phyloP scores from a whole-genome alignment of 768 basidiomycete species.

The Pleurotus tuoliensis region DNA sequence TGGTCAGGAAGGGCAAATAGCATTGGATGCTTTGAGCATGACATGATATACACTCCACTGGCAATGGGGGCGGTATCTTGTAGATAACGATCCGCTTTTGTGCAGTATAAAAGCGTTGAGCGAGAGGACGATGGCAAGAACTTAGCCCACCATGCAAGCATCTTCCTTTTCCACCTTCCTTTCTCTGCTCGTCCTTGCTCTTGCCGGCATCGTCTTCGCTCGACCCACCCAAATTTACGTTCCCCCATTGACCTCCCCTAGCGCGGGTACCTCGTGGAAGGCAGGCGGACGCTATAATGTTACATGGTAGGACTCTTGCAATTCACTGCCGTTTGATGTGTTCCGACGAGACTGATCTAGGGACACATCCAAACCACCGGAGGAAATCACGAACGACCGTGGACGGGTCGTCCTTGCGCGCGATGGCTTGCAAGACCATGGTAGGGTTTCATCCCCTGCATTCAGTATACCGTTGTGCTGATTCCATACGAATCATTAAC shows the following conservation, averaged over 20 bases:
- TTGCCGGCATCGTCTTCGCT: constrained; percentile 17
- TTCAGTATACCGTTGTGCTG: background rate
- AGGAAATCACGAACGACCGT: constrained; percentile 36
- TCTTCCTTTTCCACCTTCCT: constrained; percentile 14
- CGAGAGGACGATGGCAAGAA: too few relatives aligned
- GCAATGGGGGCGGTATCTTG: too few relatives aligned
- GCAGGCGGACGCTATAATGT: constrained; percentile 41
- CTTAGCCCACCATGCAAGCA: constrained; percentile 5
- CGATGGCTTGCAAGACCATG: constrained; percentile 24
- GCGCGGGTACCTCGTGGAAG: constrained; percentile 36
- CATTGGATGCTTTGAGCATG: too few relatives aligned
- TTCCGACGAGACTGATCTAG: constrained; percentile 14
- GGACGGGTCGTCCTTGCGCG: constrained; percentile 36
- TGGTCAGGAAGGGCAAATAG: too few relatives aligned
- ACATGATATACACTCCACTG: too few relatives aligned
- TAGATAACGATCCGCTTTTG: too few relatives aligned
- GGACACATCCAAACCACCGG: constrained; percentile 36
- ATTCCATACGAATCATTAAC: background rate
- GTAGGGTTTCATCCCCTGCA: constrained; percentile 17
- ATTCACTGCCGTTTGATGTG: background rate
- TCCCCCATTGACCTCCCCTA: constrained; percentile 45
- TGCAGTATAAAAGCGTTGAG: too few relatives aligned
- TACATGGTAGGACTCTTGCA: constrained; percentile 38
- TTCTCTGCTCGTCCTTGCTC: constrained; percentile 14
- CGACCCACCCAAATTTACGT: constrained; percentile 36